These are phyloP conservation scores for Cubamyces sp. DNA, from an alignment of 768 basidiomycete species.

Conservation along the genomic window DNA sequence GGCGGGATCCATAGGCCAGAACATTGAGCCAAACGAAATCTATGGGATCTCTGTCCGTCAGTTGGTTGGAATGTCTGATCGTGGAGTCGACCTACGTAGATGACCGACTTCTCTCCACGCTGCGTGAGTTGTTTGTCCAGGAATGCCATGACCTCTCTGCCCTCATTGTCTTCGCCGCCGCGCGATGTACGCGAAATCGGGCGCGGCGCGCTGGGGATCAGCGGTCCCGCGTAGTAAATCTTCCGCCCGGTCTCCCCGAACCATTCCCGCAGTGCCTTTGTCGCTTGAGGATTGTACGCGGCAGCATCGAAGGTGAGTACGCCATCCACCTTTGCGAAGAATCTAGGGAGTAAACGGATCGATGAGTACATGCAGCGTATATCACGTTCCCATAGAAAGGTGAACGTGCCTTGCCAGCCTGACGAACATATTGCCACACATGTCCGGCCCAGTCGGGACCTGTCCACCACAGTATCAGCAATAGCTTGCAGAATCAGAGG, in stretches of 20 bases:
- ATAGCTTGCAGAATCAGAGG: neutral
- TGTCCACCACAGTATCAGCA: neutral
- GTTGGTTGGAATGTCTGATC: neutral
- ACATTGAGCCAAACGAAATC: constrained; percentile 27
- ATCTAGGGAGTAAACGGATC: neutral
- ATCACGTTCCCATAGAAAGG: neutral
- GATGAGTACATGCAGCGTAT: neutral
- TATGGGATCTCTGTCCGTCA: neutral
- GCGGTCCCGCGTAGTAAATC: constrained; percentile 18
- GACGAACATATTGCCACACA: neutral
- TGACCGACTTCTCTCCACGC: constrained; percentile 23
- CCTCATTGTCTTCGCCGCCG: neutral
- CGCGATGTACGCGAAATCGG: neutral
- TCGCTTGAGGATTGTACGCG: constrained; percentile 14
- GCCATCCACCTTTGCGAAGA: neutral
- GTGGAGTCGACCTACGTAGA: constrained; percentile 20
- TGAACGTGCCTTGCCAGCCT: neutral
- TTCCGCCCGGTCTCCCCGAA: constrained; percentile 15
- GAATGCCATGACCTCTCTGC: constrained; percentile 22
- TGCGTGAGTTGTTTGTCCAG: constrained; percentile 10
- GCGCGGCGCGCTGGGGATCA: constrained; percentile 3
- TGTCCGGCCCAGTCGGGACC: neutral
- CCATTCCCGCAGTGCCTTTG: neutral
- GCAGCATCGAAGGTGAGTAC: constrained; percentile 14
- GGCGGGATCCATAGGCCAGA: constrained; percentile 25